phyloP scores from a whole-genome alignment of 129 eudicot genomes.

The Logfia minima region DNA sequence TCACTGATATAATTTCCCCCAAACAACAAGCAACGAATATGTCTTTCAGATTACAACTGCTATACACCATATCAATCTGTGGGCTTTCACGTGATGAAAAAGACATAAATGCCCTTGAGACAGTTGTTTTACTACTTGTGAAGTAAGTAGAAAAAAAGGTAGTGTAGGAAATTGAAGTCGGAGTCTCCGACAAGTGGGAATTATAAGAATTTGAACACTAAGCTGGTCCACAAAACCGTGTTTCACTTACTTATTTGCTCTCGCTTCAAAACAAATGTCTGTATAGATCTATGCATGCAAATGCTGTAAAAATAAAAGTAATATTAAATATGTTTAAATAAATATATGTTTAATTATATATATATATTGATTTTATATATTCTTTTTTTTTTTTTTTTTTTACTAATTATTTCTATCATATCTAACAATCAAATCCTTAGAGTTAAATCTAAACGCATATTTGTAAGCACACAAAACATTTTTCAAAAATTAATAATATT shows the following conservation, averaged over 20 bases:
- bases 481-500: no score
- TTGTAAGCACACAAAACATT: no score
- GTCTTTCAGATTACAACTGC: conserved; percentile 21
- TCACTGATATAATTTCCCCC: background rate
- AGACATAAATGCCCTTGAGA: conserved; percentile 12
- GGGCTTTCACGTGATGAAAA: conserved; percentile 5
- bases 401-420: no score
- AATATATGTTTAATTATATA: no score
- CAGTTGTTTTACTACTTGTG: background rate
- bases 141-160: conserved; percentile 16
- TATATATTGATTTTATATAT: no score
- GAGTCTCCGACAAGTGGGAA: conserved; percentile 33
- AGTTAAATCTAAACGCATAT: no score
- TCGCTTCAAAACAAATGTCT: background rate
- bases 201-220: conserved; percentile 21
- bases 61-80: conserved; percentile 12
- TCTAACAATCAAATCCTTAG: no score
- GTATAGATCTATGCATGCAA: background rate
- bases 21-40: conserved; percentile 28
- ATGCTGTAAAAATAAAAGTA: background rate
- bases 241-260: background rate
- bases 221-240: conserved; percentile 21
- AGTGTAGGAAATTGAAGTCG: background rate
- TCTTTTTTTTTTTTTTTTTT: no score
- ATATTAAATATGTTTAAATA: no score